Percentiles rank a stretch among this genome's conserved stretches.
These are phyloP conservation scores for Populus hybrid DNA, from an alignment of 441 rosid genomes.

Conservation along the genomic window DNA sequence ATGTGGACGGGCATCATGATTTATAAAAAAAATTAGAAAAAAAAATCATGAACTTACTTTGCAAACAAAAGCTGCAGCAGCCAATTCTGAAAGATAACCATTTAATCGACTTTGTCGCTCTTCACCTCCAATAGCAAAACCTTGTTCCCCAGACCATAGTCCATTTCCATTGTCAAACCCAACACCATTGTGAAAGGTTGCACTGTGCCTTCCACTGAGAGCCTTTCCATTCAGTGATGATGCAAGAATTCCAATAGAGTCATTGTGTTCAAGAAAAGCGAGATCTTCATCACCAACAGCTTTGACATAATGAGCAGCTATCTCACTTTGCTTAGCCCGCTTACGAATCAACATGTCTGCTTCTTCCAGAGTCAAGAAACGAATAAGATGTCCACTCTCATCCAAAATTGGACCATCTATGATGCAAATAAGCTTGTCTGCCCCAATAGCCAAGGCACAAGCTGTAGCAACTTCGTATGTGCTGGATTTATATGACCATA, in stretches of 20 bases:
- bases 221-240: conserved; percentile 42
- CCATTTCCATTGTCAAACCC: conserved; percentile 90
- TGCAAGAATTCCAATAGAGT: conserved; percentile 33
- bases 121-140: conserved; percentile 95
- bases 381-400: conserved; percentile 74
- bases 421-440: conserved; percentile 90
- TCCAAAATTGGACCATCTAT: conserved; percentile 91
- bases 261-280: conserved; percentile 35
- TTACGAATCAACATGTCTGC: conserved; percentile 81
- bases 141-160: conserved; percentile 73
- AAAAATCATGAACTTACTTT: conserved; percentile 44
- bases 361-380: conserved; percentile 83
- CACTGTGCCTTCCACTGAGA: conserved; percentile 30
- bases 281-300: conserved; percentile 70
- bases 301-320: conserved; percentile 84
- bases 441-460: conserved; percentile 91
- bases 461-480: conserved; percentile 98
- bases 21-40: neutral
- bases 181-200: conserved; percentile 78
- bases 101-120: conserved; percentile 72
- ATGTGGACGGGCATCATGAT: neutral
- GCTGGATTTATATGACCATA: conserved; percentile 43
- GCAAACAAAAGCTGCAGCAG: conserved; percentile 96
- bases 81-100: conserved; percentile 87
- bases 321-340: conserved; percentile 87